These are phyloP conservation scores for Lachancea sp. DNA, from an alignment of 805 yeast species.

Conservation along the genomic window DNA sequence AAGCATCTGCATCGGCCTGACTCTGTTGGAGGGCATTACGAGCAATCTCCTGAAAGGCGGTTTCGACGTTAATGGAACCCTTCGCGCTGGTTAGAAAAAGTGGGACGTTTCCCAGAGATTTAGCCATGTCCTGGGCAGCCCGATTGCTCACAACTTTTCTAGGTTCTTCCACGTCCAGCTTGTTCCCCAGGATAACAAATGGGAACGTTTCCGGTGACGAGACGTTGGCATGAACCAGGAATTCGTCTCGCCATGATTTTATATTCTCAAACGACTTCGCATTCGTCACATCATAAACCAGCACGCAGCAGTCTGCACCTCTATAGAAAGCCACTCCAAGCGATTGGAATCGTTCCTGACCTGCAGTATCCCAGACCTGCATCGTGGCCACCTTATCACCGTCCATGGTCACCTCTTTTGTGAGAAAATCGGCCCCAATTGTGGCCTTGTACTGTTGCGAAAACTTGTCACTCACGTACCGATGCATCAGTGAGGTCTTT, in stretches of 20 bases:
- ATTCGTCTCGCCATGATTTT: conserved; percentile 92
- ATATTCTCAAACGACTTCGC: conserved; percentile 86
- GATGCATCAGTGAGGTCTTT: conserved; percentile 94
- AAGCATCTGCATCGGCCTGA: conserved; percentile 60
- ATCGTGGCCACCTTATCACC: conserved; percentile 47
- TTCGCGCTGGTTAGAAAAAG: conserved; percentile 97
- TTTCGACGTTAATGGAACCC: conserved; percentile 90
- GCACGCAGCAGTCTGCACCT: conserved; percentile 96
- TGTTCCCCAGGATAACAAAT: conserved; percentile 90
- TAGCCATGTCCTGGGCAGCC: conserved; percentile 56
- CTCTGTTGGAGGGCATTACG: conserved; percentile 94
- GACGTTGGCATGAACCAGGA: conserved; percentile 87
- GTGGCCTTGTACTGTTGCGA: conserved; percentile 96
- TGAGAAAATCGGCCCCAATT: conserved; percentile 93
- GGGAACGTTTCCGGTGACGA: conserved; percentile 93
- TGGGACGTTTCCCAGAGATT: conserved; percentile 70
- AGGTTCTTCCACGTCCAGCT: conserved; percentile 88
- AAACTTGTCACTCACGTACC: conserved; percentile 90
- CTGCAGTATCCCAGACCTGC: conserved; percentile 98
- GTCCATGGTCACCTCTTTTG: conserved; percentile 83
- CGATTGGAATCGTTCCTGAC: conserved; percentile 95
- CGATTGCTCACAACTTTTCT: conserved; percentile 64
- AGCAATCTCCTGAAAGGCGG: conserved; percentile 93
- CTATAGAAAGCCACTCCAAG: conserved; percentile 95
- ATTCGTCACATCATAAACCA: conserved; percentile 93